These are phyloP conservation scores for Scedosporium dehoogii DNA, from an alignment of 2,329 filamentous ascomycete species.

Conservation along the genomic window DNA sequence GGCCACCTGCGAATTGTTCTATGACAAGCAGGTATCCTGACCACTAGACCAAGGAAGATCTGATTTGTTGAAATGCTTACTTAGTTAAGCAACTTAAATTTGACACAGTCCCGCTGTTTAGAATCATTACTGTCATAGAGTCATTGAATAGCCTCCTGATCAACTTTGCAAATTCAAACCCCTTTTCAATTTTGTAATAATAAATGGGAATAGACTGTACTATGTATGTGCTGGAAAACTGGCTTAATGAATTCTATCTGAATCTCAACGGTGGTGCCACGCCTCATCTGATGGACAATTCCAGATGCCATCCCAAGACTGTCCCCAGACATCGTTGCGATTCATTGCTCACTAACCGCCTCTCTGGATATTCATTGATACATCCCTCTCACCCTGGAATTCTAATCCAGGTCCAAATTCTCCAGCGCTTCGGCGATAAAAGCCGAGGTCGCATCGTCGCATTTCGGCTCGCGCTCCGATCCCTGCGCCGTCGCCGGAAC, in stretches of 20 bases:
- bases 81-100: not conserved
- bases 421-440: constrained; percentile 15
- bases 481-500: not conserved
- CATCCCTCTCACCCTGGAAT: not conserved
- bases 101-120: not conserved
- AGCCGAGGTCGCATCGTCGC: not conserved
- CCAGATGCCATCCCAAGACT: too few relatives aligned
- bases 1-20: constrained; percentile 17
- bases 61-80: not conserved
- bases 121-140: too few relatives aligned
- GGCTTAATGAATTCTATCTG: too few relatives aligned
- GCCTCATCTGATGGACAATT: too few relatives aligned
- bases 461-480: not conserved
- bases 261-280: too few relatives aligned
- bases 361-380: not conserved
- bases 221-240: too few relatives aligned
- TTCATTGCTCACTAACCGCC: not conserved
- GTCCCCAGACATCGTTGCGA: too few relatives aligned
- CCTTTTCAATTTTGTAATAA: too few relatives aligned
- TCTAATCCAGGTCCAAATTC: constrained; percentile 15
- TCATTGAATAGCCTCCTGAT: too few relatives aligned
- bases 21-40: constrained; percentile 2
- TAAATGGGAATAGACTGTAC: too few relatives aligned
- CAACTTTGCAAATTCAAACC: too few relatives aligned
- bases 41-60: constrained; percentile 1